Base-by-base conservation (phyloP, 371 early-diverging fungal species). In the Mortierella sp. region DNA sequence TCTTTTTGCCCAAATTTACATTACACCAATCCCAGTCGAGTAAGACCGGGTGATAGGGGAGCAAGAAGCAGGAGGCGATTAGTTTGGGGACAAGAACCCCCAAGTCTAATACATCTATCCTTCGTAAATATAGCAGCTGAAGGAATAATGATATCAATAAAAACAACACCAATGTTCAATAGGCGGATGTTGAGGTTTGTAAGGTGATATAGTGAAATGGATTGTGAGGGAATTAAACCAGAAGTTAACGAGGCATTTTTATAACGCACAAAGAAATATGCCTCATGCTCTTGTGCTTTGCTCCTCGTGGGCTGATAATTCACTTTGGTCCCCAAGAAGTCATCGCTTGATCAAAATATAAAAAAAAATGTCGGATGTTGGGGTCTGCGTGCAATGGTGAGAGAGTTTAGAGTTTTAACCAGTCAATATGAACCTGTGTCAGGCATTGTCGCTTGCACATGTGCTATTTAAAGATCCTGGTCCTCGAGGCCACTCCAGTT, bases 381-480 rank as follows among this genome's bases (percentile, higher is more conserved):
- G 51, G n/a, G 51, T n/a, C 51, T n/a, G n/a, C 18, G 45, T 16
- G 12, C 45, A 45, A 18, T 45, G 45, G 4, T 45, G 12, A 40
- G 8, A 12, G 12, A n/a, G n/a, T n/a, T n/a, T 40, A 40, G 40
- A 40, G 40, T 40, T 40, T 40, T 40, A 12, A 12, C 45, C 45
- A 45, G 24, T 52, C 24, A 24, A 5, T 10, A 22, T 52, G 52
- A 22, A 22, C 24, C 6, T n/a, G 22, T 20, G 28, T 30, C 30
- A 14, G 24, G 20, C 55, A 24, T 24, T 54, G 40, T 49, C 5
- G 39, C 32, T 2, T 43, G 39, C 62, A 20, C 45, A 43, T 49
- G 32, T 51, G 66, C 66, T 65, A 65, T 65, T 65, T 54, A 65
- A 65, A 65, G 66, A 65, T 64, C 39, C 26, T 24, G 22, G 22